These are phyloP conservation scores for Chalciporus sp. DNA, from an alignment of 1,284 basidiomycete species.

Conservation along the genomic window DNA sequence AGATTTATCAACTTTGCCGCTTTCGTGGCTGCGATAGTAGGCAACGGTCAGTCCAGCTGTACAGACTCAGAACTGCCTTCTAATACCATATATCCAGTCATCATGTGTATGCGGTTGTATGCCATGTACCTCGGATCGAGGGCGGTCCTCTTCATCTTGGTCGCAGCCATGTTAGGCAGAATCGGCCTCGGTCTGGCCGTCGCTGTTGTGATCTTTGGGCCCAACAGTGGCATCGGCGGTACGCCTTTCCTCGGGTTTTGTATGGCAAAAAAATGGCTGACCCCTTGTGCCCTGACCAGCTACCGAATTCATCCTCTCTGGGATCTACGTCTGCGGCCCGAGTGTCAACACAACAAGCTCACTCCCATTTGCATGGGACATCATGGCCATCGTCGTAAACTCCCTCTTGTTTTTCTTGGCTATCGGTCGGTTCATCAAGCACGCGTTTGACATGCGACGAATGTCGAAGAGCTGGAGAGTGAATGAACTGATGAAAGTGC, in stretches of 20 bases:
- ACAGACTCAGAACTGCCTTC: neutral
- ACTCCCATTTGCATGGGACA: conserved; percentile 19
- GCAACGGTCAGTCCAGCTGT: conserved; percentile 8
- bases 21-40: conserved; percentile 15
- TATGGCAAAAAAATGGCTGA: neutral
- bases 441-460: conserved; percentile 14
- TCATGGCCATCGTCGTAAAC: conserved; percentile 10
- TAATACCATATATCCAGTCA: conserved; percentile 6
- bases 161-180: conserved; percentile 6
- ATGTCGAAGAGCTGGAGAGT: conserved; percentile 11
- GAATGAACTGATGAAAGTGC: conserved; percentile 18
- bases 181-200: conserved; percentile 14
- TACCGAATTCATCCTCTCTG: conserved; percentile 21
- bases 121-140: conserved; percentile 23
- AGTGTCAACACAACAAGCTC: neutral
- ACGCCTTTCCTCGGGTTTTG: neutral
- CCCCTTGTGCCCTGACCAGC: neutral
- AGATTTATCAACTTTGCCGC: conserved; percentile 15
- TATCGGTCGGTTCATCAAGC: conserved; percentile 13
- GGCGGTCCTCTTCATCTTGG: conserved; percentile 9
- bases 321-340: conserved; percentile 15
- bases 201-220: conserved; percentile 16
- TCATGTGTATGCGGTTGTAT: conserved; percentile 23
- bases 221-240: conserved; percentile 19
- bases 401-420: conserved; percentile 18